Evolutionary conservation across 805 yeast genomes (phyloP), one percentile per base, ranked within the genome.

Genomic region (Yarrowia alimentaria): DNA sequence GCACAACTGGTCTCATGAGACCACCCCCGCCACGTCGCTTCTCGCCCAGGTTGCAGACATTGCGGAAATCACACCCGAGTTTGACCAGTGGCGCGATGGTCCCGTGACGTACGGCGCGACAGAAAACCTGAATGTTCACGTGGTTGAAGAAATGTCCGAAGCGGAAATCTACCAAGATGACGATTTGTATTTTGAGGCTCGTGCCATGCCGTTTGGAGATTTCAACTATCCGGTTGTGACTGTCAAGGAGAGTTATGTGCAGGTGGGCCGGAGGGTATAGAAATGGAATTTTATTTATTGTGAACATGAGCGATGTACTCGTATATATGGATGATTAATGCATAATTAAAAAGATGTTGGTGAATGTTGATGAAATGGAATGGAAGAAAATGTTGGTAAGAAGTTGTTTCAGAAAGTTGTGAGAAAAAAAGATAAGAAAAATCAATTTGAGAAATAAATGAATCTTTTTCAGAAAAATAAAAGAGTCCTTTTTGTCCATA

Each of bases 221-320:
- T 70, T 67, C 55, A 68, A 71, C 52, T 70, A 66, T 52, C 73
- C 74, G 0, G 74, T 68, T 3, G 61, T 68, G 20, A 66, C 70
- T 1, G 72, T 64, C 22, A 56, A 65, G n/a, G 47, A 38, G 33
- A n/a, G n/a, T n/a, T n/a, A n/a, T n/a, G n/a, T n/a, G 25, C 10
- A 22, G 25, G 25, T 22, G 25, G 25, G 25, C 25, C 10, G 10
- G 12, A 11, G n/a, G n/a, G 29, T 26, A 21, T 21, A 21, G 24
- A 21, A 21, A 21, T n/a, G n/a, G n/a, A 21, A 6, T 6, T 21
- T 21, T 21, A 21, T 21, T 21, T 21, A 9, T 21, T 21, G n/a
- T 21, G 24, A 21, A 21, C 24, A 21, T 21, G 6, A 9, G 8
- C 24, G 9, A 9, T 21, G 24, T 6, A 6, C 8, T 6, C 9